phyloP scores from a whole-genome alignment of 1,139 yeast genomes.

The Saccharomyces hybrid region DNA sequence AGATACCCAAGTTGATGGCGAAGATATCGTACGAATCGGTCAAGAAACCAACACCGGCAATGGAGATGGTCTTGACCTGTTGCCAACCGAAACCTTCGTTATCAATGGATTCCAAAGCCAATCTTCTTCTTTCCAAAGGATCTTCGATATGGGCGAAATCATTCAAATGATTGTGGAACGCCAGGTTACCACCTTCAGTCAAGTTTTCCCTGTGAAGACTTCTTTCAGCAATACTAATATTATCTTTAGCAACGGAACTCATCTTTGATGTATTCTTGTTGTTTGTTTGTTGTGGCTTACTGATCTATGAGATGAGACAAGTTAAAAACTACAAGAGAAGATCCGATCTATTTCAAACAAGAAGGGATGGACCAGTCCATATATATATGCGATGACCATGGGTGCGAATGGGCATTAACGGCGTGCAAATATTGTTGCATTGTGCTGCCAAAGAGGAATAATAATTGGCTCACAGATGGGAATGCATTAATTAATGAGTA shows the following conservation, averaged over 20 bases:
- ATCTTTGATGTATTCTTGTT: conserved; percentile 1
- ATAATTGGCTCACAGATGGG: neutral
- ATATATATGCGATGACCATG: neutral
- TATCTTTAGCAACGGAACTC: neutral
- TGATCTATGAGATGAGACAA: neutral
- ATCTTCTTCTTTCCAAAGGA: conserved; percentile 82
- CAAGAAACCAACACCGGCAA: conserved; percentile 92
- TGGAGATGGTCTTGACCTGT: conserved; percentile 75
- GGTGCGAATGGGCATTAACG: neutral
- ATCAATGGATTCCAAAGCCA: conserved; percentile 83
- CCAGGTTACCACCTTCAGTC: conserved; percentile 77
- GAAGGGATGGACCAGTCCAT: neutral
- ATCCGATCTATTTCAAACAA: neutral
- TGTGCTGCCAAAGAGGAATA: neutral
- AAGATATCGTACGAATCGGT: conserved; percentile 90
- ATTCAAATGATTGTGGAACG: conserved; percentile 77
- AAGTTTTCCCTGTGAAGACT: conserved; percentile 18
- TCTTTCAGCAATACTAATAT: neutral
- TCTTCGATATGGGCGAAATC: conserved; percentile 80
- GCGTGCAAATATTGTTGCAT: neutral
- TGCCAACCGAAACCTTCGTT: conserved; percentile 82
- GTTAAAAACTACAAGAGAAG: neutral
- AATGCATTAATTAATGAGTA: neutral
- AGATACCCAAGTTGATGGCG: conserved; percentile 72
- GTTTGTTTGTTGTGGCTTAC: neutral